Evolutionary conservation across 306 rosid genomes (phyloP).

Genomic region (Carpinus fangiana): DNA sequence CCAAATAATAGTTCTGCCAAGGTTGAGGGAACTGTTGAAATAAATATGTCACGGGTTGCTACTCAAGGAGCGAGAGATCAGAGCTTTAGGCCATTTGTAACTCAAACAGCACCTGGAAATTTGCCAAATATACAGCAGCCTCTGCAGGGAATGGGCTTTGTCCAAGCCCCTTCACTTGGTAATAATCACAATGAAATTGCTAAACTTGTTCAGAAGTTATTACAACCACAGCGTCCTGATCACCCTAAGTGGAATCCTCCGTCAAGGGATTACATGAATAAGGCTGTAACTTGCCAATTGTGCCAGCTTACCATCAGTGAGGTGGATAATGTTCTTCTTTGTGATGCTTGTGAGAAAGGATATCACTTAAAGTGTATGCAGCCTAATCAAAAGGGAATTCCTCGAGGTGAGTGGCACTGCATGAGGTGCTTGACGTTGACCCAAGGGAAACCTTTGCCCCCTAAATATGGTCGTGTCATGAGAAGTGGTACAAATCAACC

Average conservation of each 20-base stretch:
- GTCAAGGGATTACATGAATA: constrained; percentile 97
- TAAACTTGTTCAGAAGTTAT: constrained; percentile 71
- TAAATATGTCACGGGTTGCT: constrained; percentile 37
- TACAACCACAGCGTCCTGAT: constrained; percentile 79
- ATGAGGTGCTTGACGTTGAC: constrained; percentile 75
- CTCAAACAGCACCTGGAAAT: constrained; percentile 70
- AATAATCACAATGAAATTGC: constrained; percentile 74
- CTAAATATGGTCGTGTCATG: constrained; percentile 99
- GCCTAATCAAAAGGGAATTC: constrained; percentile 77
- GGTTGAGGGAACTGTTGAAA: constrained; percentile 55
- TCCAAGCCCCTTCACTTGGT: constrained; percentile 62
- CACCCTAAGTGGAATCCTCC: constrained; percentile 98
- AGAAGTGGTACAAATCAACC: constrained; percentile 72
- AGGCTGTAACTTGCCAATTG: constrained; percentile 78
- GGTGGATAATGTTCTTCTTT: constrained; percentile 82
- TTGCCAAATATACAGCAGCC: constrained; percentile 52
- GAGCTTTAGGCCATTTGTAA: constrained; percentile 57
- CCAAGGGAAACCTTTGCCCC: constrained; percentile 94
- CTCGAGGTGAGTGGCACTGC: constrained; percentile 98
- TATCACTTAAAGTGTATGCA: constrained; percentile 83
- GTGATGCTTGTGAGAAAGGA: constrained; percentile 98
- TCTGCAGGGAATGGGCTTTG: constrained; percentile 53
- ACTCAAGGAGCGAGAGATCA: constrained; percentile 56
- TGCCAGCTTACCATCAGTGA: constrained; percentile 80
- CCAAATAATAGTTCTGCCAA: constrained; percentile 50